Evolutionary conservation across 495 filamentous ascomycete genomes (phyloP).

Genomic region (Sphaerosporella brunnea): DNA sequence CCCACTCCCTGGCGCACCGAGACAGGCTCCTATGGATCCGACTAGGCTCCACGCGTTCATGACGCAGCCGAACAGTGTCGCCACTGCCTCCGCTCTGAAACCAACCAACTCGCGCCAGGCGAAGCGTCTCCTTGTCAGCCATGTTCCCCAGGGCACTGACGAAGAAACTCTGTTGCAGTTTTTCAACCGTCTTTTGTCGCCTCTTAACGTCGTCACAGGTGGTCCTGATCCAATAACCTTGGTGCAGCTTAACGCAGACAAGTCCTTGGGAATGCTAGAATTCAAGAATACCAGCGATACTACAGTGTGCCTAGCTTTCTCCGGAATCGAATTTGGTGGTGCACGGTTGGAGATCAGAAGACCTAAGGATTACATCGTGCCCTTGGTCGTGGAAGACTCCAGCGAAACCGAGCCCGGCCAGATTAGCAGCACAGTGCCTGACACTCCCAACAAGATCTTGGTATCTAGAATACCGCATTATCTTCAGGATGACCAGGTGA

Average conservation of each 20-base stretch:
- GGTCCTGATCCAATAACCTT: slow-evolving; percentile 73
- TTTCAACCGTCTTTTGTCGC: slow-evolving; percentile 92
- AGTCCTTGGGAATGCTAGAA: slow-evolving; percentile 67
- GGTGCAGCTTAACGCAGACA: slow-evolving; percentile 61
- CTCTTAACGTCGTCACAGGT: slow-evolving; percentile 65
- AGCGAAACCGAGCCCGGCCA: slow-evolving; percentile 54
- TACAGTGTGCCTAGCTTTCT: slow-evolving; percentile 76
- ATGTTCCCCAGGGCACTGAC: slow-evolving; percentile 49
- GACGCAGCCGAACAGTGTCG: slow-evolving; percentile 61
- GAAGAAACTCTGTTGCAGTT: slow-evolving; percentile 61
- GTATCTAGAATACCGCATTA: slow-evolving; percentile 74
- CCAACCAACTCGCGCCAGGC: slow-evolving; percentile 82
- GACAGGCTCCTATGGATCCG: slow-evolving; percentile 93
- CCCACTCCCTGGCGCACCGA: slow-evolving; percentile 83
- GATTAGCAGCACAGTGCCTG: slow-evolving; percentile 63
- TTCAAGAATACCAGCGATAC: slow-evolving; percentile 77
- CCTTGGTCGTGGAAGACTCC: slow-evolving; percentile 51
- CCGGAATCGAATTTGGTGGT: slow-evolving; percentile 75
- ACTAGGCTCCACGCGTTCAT: slow-evolving; percentile 88
- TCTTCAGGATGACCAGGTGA: slow-evolving; percentile 77
- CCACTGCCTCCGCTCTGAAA: slow-evolving; percentile 63
- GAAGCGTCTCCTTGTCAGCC: slow-evolving; percentile 75
- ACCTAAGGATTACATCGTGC: slow-evolving; percentile 96
- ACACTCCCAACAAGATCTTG: slow-evolving; percentile 89
- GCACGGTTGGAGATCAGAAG: slow-evolving; percentile 64